These are phyloP conservation scores for Coprinopsis cinerea DNA, from an alignment of 768 basidiomycete genomes.

Conservation along the genomic window DNA sequence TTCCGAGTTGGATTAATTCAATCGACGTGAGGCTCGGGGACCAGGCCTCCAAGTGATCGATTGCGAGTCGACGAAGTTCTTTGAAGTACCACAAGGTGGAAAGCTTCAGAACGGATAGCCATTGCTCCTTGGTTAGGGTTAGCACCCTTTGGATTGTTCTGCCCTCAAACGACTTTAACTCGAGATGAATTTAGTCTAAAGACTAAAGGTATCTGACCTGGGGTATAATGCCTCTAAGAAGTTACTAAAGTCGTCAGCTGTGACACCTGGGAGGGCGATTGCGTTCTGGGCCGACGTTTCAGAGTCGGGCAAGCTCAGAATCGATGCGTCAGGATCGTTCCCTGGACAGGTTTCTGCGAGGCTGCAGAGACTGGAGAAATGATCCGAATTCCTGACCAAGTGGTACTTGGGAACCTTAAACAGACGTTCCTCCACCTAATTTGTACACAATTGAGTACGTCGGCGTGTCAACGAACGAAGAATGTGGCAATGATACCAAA, in stretches of 20 bases:
- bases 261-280: not conserved
- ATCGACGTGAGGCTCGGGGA: no score
- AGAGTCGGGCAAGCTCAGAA: not conserved
- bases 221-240: constrained; percentile 10
- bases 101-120: constrained; percentile 35
- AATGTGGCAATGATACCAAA: no score
- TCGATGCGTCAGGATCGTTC: not conserved
- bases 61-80: constrained; percentile 22
- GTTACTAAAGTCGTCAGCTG: constrained; percentile 5
- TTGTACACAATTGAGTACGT: no score
- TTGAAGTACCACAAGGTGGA: constrained; percentile 33
- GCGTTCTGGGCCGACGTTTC: not conserved
- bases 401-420: constrained; percentile 9
- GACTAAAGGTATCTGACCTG: not conserved
- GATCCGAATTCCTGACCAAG: not conserved
- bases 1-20: no score
- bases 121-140: constrained; percentile 19
- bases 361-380: not conserved
- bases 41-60: constrained; percentile 21
- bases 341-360: no score
- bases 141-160: not conserved
- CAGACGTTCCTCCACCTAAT: constrained; percentile 5
- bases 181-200: not conserved
- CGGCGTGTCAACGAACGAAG: no score
- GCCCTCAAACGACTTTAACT: not conserved